These are phyloP conservation scores for Posidonia australis DNA, from an alignment of 106 monocot genomes.

Conservation along the genomic window DNA sequence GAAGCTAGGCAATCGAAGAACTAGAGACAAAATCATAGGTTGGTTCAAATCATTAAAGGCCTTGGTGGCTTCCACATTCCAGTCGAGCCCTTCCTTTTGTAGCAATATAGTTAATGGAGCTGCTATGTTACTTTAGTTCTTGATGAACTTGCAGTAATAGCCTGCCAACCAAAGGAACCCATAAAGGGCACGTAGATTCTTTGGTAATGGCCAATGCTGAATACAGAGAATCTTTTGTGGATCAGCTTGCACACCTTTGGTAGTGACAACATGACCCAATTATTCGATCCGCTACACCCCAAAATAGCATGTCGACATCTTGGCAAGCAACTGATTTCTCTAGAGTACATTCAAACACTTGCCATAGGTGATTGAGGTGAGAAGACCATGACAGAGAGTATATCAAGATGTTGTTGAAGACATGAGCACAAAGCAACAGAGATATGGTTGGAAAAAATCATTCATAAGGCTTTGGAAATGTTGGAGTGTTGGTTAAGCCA, in stretches of 20 bases:
- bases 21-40: background rate
- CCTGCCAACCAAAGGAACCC: background rate
- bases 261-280: slow-evolving; percentile 8
- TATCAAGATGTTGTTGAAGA: slow-evolving; percentile 8
- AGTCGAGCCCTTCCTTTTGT: background rate
- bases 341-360: background rate
- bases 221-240: background rate
- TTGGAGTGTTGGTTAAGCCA: background rate
- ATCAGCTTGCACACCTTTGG: background rate
- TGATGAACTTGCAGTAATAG: background rate
- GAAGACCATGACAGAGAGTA: background rate
- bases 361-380: background rate
- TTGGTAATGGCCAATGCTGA: background rate
- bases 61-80: background rate
- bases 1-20: too few species aligned
- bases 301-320: slow-evolving; percentile 7
- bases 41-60: background rate
- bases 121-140: background rate
- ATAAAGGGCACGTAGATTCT: background rate
- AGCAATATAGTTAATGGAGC: background rate
- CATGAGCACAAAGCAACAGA: background rate
- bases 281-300: background rate
- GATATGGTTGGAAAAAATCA: background rate
- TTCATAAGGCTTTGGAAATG: slow-evolving; percentile 7
- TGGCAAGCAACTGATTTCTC: background rate